phyloP scores from a whole-genome alignment of 2,329 filamentous ascomycete species.

The Samsoniella hepiali region DNA sequence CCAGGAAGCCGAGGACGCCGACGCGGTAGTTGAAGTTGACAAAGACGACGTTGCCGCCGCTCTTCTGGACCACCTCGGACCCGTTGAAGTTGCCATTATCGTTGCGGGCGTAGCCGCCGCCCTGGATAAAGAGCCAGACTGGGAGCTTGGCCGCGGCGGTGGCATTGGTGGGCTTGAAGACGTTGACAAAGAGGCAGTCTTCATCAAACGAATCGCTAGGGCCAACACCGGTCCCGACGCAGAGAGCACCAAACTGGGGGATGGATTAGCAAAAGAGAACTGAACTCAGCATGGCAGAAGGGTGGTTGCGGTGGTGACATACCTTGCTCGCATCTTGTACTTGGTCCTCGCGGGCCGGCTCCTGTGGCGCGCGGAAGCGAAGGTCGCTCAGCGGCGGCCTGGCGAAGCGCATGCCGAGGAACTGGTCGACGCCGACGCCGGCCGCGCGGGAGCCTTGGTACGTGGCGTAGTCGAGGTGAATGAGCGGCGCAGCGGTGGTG shows the following conservation, averaged over 20 bases:
- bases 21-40: slow-evolving; percentile 64
- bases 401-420: slow-evolving; percentile 50
- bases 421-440: slow-evolving; percentile 41
- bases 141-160: slow-evolving; percentile 31
- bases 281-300: background rate
- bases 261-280: background rate
- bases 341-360: slow-evolving; percentile 34
- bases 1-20: slow-evolving; percentile 60
- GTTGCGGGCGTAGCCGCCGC: slow-evolving; percentile 45
- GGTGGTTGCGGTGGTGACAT: slow-evolving; percentile 18
- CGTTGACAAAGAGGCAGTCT: slow-evolving; percentile 48
- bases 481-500: slow-evolving; percentile 14
- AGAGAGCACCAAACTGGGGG: slow-evolving; percentile 43
- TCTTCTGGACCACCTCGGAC: slow-evolving; percentile 42
- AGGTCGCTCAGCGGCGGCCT: slow-evolving; percentile 47
- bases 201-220: slow-evolving; percentile 29
- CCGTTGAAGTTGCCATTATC: slow-evolving; percentile 53
- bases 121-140: slow-evolving; percentile 42
- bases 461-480: slow-evolving; percentile 44
- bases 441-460: slow-evolving; percentile 40
- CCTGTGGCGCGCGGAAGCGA: slow-evolving; percentile 48
- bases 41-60: slow-evolving; percentile 47
- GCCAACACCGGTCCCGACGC: slow-evolving; percentile 37
- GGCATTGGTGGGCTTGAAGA: slow-evolving; percentile 42
- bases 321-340: slow-evolving; percentile 38